A percentile compares a stretch with the other conserved stretches of the same genome.
Evolutionary conservation across 2,329 filamentous ascomycete species (phyloP).

Genomic region (Claviceps sp.): DNA sequence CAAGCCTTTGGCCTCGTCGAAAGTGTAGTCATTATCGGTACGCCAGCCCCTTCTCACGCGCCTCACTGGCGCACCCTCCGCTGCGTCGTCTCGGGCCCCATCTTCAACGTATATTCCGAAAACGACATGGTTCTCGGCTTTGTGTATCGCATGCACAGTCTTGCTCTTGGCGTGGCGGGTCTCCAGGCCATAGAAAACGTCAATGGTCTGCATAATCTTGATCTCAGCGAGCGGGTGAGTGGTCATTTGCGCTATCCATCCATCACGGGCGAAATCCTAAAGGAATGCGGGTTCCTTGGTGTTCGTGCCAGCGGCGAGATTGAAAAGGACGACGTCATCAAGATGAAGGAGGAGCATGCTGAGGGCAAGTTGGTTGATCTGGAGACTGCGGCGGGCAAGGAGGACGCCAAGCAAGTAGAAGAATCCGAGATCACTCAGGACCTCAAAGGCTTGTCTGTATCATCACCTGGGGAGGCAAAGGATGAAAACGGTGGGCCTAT

Average conservation of each 20-base stretch:
- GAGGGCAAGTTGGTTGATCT: constrained; percentile 19
- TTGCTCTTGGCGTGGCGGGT: constrained; percentile 74
- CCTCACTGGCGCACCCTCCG: constrained; percentile 66
- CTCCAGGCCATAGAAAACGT: constrained; percentile 60
- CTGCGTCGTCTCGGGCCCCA: constrained; percentile 63
- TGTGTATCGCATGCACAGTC: constrained; percentile 70
- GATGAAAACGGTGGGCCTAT: not conserved
- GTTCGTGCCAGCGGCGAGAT: constrained; percentile 32
- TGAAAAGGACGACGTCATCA: constrained; percentile 38
- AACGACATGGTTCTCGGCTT: constrained; percentile 84
- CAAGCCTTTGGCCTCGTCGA: constrained; percentile 76
- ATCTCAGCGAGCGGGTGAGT: constrained; percentile 38
- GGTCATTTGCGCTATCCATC: constrained; percentile 40
- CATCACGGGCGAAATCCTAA: constrained; percentile 37
- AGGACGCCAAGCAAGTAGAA: not conserved
- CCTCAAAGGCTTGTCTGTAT: constrained; percentile 16
- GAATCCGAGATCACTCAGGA: constrained; percentile 11
- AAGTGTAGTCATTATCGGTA: constrained; percentile 68
- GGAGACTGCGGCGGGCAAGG: constrained; percentile 7
- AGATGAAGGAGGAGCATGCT: constrained; percentile 26
- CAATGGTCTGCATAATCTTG: constrained; percentile 46
- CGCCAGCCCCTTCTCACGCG: constrained; percentile 59
- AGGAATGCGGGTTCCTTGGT: constrained; percentile 36
- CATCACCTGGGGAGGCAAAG: constrained; percentile 12
- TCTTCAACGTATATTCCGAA: constrained; percentile 80